Base-by-base conservation (phyloP, 768 basidiomycete genomes). In the Auricularia heimuer region DNA sequence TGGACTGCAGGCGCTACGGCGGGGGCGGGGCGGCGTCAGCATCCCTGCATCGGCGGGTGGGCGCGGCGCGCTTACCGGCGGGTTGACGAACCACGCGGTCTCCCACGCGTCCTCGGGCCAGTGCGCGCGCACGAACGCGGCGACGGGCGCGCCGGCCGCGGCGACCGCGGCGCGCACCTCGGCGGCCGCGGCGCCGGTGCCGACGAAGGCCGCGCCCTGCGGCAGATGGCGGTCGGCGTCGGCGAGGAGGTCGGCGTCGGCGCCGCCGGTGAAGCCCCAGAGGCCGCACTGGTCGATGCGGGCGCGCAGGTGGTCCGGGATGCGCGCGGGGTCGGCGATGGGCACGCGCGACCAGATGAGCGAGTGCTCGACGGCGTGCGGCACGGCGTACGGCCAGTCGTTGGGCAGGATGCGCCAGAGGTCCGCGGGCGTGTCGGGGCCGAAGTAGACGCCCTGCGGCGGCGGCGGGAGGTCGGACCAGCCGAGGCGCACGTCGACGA, bases 301-400 rank as follows among this genome's bases (percentile, higher is more conserved):
- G 2, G 77, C 69, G 24, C 80, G 80, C 3, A 88, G 75, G 24
- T 42, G 35, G 1, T 58, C 24, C 3, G 69, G 69, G 3, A 92
- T 70, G n/a, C 69, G 45, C 33, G 80, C 76, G 2, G 82, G 75
- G 64, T 90, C 88, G 63, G 87, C 83, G 64, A 93, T 80, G 2
- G 90, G 89, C 2, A 90, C 71, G 16, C 84, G 81, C 6, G 87
- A 86, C 92, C 92, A 94, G 64, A 93, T 80, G 24, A 93, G 75
- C 29, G 81, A 81, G 72, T 92, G 90, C 67, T 90, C 88, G 35
- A 92, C 77, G 65, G 87, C 85, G 2, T 81, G 70, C 2, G 90
- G 91, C 11, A 92, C 90, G 6, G 89, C 92, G 74, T 94, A 94
- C 0, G 92, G 92, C 92, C 92, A 94, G 71, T 92, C 90, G 70